Percentiles rank a stretch among this genome's conserved stretches.
Evolutionary conservation across 2,329 filamentous ascomycete genomes (phyloP).

Genomic region (Neonectria ditissima): DNA sequence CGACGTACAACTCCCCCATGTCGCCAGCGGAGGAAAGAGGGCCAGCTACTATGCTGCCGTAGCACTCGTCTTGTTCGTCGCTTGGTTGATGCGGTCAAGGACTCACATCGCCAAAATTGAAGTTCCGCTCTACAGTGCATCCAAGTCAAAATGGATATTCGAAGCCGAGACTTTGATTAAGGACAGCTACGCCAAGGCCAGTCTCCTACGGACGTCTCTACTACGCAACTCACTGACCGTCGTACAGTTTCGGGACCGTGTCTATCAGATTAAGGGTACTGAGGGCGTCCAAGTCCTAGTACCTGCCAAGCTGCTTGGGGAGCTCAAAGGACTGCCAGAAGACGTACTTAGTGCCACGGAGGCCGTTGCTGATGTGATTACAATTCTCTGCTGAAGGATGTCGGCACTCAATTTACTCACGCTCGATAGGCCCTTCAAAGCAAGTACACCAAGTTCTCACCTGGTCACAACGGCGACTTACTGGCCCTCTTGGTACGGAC

Average conservation of each 20-base stretch:
- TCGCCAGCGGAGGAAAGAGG: constrained; percentile 45
- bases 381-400: not conserved
- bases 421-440: constrained; percentile 59
- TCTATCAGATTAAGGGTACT: constrained; percentile 64
- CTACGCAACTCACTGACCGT: constrained; percentile 32
- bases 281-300: constrained; percentile 63
- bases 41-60: constrained; percentile 58
- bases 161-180: constrained; percentile 60
- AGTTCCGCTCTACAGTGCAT: constrained; percentile 61
- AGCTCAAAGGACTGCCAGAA: constrained; percentile 62
- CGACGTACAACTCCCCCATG: constrained; percentile 39
- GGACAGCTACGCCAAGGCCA: constrained; percentile 63
- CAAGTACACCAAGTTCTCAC: constrained; percentile 63
- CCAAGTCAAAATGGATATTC: constrained; percentile 64
- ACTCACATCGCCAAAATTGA: constrained; percentile 49
- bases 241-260: constrained; percentile 59
- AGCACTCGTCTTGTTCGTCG: constrained; percentile 49
- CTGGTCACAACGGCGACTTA: constrained; percentile 59
- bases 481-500: constrained; percentile 59
- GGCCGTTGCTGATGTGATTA: constrained; percentile 59
- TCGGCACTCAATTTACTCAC: constrained; percentile 4
- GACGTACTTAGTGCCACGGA: constrained; percentile 61
- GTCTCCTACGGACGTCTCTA: not conserved
- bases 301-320: constrained; percentile 57
- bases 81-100: constrained; percentile 54